Conservation (phyloP, 2,329 filamentous ascomycete genomes). For the Cercospora janseana region DNA sequence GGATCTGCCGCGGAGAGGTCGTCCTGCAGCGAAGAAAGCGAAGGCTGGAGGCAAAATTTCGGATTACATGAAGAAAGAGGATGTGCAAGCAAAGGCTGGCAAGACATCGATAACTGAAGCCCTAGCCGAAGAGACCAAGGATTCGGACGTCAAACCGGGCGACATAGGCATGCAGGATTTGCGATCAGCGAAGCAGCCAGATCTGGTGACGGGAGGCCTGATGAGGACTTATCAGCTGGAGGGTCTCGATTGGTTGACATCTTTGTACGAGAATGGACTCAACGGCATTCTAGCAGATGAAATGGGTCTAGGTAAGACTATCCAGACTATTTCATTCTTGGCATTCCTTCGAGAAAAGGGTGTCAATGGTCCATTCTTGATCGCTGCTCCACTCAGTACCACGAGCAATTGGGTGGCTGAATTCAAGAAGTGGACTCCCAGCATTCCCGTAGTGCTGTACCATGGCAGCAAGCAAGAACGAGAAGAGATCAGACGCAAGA, state of each 20-base stretch:
- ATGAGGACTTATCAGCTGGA: slow-evolving; percentile 96
- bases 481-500: slow-evolving; percentile 69
- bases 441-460: slow-evolving; percentile 84
- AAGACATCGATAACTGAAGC: slow-evolving; percentile 57
- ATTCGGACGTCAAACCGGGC: slow-evolving; percentile 58
- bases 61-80: slow-evolving; percentile 60
- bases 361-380: slow-evolving; percentile 82
- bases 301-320: slow-evolving; percentile 90
- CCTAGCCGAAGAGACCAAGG: slow-evolving; percentile 57
- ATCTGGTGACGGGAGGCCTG: slow-evolving; percentile 76
- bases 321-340: slow-evolving; percentile 85
- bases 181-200: slow-evolving; percentile 79
- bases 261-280: slow-evolving; percentile 81
- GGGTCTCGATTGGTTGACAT: slow-evolving; percentile 87
- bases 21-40: slow-evolving; percentile 37
- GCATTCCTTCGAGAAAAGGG: slow-evolving; percentile 86
- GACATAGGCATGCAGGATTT: slow-evolving; percentile 66
- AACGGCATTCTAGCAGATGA: slow-evolving; percentile 91
- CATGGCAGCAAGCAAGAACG: slow-evolving; percentile 80
- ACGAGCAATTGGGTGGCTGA: slow-evolving; percentile 96
- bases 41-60: slow-evolving; percentile 50
- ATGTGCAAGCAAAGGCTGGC: slow-evolving; percentile 54
- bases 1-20: slow-evolving; percentile 34
- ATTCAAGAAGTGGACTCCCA: slow-evolving; percentile 84
- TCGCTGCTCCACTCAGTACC: slow-evolving; percentile 86